These are phyloP conservation scores for Trichophyton mentagrophytes DNA, from an alignment of 2,329 filamentous ascomycete species.

Conservation along the genomic window DNA sequence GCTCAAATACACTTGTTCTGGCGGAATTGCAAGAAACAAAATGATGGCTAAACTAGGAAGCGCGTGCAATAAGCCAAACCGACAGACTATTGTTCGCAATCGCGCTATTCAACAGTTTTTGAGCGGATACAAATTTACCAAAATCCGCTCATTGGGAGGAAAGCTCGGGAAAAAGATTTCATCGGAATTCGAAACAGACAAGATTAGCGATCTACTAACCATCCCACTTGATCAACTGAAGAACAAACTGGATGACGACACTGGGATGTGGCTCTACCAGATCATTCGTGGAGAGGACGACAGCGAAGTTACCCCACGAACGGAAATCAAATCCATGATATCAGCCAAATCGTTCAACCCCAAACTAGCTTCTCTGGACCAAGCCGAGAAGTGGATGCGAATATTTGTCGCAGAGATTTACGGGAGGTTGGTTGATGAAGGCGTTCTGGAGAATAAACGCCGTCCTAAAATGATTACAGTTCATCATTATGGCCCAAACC, in stretches of 20 bases:
- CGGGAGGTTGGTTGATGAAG: conserved; percentile 78
- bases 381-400: conserved; percentile 70
- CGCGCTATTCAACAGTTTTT: conserved; percentile 70
- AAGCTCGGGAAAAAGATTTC: conserved; percentile 83
- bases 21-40: conserved; percentile 80
- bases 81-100: conserved; percentile 85
- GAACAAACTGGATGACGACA: conserved; percentile 67
- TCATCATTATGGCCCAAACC: conserved; percentile 62
- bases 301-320: conserved; percentile 79
- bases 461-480: conserved; percentile 75
- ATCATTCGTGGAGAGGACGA: conserved; percentile 74
- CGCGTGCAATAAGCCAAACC: conserved; percentile 81
- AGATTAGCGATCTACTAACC: conserved; percentile 59
- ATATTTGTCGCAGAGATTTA: conserved; percentile 91
- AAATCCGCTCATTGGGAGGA: conserved; percentile 87
- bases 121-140: conserved; percentile 77
- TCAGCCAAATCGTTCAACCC: conserved; percentile 92
- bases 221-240: conserved; percentile 65
- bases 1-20: conserved; percentile 83
- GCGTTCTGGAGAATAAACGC: conserved; percentile 72
- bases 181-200: conserved; percentile 67
- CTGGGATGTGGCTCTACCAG: conserved; percentile 71
- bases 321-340: conserved; percentile 93
- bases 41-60: conserved; percentile 91
- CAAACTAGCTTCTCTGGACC: conserved; percentile 61